Evolutionary conservation across 2,329 filamentous ascomycete genomes (phyloP), one percentile per base, ranked within the genome.

Genomic region (Paramyrothecium sp.): DNA sequence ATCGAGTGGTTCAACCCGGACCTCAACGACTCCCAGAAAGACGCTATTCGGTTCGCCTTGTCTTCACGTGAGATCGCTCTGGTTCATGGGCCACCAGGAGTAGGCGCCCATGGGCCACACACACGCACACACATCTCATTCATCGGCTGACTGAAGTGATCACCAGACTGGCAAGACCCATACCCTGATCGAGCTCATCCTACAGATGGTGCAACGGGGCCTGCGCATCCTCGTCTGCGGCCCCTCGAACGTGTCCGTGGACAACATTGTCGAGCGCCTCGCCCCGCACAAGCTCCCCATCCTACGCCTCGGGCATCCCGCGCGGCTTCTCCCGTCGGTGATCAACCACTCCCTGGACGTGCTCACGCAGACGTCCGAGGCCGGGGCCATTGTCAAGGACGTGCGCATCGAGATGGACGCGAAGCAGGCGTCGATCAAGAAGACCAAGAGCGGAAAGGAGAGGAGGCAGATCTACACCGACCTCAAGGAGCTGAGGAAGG

Each of bases 231-330:
- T 98, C 2, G 94, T 98, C n/a, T 98, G 95, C 67, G 95, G 94
- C 0, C 95, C 95, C 0, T 97, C 92, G 30, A 99, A 99, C 71
- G 93, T 99, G 65, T 95, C 92, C 0, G 95, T 99, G 1, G 95
- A 99, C 81, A 99, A 99, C 69, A 96, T 99, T 57, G 93, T 97
- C 10, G 95, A 99, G 74, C 87, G 95, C 8, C 83, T 98, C 2
- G 86, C 92, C 2, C 87, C 90, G 0, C 90, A 93, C 72, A 92
- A 92, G 67, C 81, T 97, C 1, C 89, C 92, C 0, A 92, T 98
- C 66, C 84, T 98, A 38, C 89, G 95, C 2, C 84, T 99, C 1
- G 95, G 95, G 1, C 95, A 99, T 72, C 95, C 95, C 0, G 95
- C 95, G 1, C 88, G 95, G 20, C 81, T 99, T 23, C 81, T 99